Base-by-base conservation (phyloP, 2,329 filamentous ascomycete species). In the Calonectria hongkongensis region DNA sequence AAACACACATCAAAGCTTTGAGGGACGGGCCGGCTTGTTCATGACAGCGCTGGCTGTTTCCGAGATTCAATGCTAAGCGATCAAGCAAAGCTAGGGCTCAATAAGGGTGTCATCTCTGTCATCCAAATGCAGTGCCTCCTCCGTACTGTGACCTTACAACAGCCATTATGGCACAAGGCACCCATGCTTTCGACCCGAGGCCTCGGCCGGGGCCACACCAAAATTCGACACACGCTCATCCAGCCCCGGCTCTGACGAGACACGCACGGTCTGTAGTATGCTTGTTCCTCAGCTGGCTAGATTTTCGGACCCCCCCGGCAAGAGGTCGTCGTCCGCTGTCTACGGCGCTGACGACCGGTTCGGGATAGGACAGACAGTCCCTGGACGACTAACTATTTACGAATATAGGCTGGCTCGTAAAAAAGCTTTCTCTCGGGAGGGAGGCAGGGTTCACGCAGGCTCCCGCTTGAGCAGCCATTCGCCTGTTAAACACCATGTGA, bases 171-270 rank as follows among this genome's bases (percentile, higher is more conserved):
- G 50, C 60, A 28, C 43, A 65, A 65, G 45, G 43, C 39, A 45
- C 56, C 68, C 68, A 66, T 70, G 68, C 9, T 62, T 36, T 36
- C 16, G 25, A 50, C 33, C 50, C 68, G 60, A 21, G 36, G 36
- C 51, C 54, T 62, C 45, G 54, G 68, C 45, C 60, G 71, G 65
- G 70, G 76, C 75, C 76, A 79, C 78, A 80, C 78, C 78, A 76
- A 58, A 78, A 77, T 75, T 70, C 72, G 75, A 79, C 60, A 77
- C 78, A 73, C 36, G 36, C 54, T 66, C 73, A 63, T 66, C 71
- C 68, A 67, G 70, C 72, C 78, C 74, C 70, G 69, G 74, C 63
- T 48, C 30, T 54, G 73, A 72, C 70, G 78, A 79, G 75, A 79
- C 78, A 73, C 74, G 63, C 70, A 71, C 73, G 71, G 75, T 58